Base-by-base conservation (phyloP, 495 filamentous ascomycete species). In the Aspergillus nidulans region DNA sequence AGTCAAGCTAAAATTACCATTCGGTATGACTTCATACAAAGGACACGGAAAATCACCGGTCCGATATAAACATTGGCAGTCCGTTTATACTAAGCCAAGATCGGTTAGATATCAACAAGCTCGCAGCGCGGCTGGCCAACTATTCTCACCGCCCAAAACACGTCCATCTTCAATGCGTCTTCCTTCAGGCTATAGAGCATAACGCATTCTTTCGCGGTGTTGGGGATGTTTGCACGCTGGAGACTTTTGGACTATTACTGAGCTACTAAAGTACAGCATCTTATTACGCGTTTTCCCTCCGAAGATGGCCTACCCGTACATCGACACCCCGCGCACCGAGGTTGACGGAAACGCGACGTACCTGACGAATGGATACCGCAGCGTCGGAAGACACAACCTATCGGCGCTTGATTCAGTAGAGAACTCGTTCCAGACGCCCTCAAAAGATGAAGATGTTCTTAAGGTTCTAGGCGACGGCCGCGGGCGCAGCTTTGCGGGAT, bases 371-470 rank as follows among this genome's bases (percentile, higher is more conserved):
- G 78, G 76, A 41, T 69, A 69, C 56, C 75, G 75, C 59, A 77
- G 75, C 64, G 71, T 61, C 44, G 71, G 69, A 41, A 64, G 73
- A 56, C 71, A 69, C 30, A 68, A 77, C 45, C 69, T 81, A 38
- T 81, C 82, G 54, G 85, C 90, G 53, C 81, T 92, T 52, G 87
- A 92, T 63, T 91, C 89, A 30, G 84, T 87, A 32, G 89, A 91
- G 63, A 80, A 88, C 36, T 94, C 92, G 4, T 95, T 97, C 55
- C 81, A 85, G 43, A 92, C 90, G 1, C 94, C 94, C 4, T 83
- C 83, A 8, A 92, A 91, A 66, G 86, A 88, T 60, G 81, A 80
- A 41, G 85, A 91, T 62, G 69, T 90, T 52, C 68, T 90, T 18
- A 81, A 85, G 60, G 83, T 83, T 52, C 70, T 91, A 47, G 81